Base-by-base conservation (phyloP, 495 filamentous ascomycete species). In the Hypoxylon trugodes region DNA sequence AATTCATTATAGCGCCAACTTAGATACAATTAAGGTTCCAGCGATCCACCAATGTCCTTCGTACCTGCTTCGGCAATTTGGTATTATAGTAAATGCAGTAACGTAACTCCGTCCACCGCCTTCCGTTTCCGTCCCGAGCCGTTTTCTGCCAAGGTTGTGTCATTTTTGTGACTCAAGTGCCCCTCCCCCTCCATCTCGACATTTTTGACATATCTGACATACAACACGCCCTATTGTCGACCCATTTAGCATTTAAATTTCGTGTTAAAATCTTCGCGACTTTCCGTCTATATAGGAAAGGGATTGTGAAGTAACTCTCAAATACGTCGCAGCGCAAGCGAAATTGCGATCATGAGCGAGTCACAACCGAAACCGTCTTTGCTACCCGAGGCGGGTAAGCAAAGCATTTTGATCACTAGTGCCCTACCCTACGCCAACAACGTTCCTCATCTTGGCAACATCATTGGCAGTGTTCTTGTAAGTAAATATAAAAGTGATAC, bases 351-450 rank as follows among this genome's bases (percentile, higher is more conserved):
- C 16, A 67, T 67, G 64, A 49, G 32, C 36, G 62, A 66, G 8
- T 56, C 58, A 25, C 26, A 45, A 30, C 32, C 47, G 2, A 62
- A 13, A 9, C 58, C 64, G 19, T 42, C 58, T 5, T 26, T 58
- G 36, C 74, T 83, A 48, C 82, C 82, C 35, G 47, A 75, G 46
- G 71, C 73, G 38, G 82, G 82, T 10, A 79, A 82, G 66, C 75
- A 77, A 30, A 85, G 83, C 65, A 71, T 84, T 41, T 74, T 89
- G 21, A 81, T 89, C 32, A 89, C 83, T 7, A 87, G 84, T 52
- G 88, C 89, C 36, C 69, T 92, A 28, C 90, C 91, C 36, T 98
- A 97, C 72, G 93, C 96, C 47, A 98, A 98, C 79, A 97, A 97
- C 76, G 91, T 96, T 7, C 95, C 94, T 47, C 94, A 97, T 77